Conservation (phyloP, 805 yeast species). For the Diddensiella transvaalensis region DNA sequence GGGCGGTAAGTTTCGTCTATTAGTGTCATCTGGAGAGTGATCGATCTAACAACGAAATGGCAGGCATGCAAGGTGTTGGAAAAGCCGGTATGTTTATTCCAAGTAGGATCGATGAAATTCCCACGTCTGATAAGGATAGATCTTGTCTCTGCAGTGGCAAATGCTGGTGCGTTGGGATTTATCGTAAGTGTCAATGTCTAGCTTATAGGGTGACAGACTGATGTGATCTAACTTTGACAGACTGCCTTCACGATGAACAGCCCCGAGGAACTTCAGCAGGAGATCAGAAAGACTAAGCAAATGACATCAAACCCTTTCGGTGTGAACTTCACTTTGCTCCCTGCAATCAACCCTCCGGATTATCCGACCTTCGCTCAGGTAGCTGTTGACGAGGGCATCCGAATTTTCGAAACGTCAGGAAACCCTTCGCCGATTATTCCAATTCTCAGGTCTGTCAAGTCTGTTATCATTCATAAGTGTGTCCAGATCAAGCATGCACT, state of each 20-base stretch:
- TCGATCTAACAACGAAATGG: too few species aligned
- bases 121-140: slow-evolving; percentile 22
- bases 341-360: slow-evolving; percentile 33
- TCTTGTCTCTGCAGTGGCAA: slow-evolving; percentile 33
- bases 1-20: slow-evolving; percentile 25
- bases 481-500: slow-evolving; percentile 30
- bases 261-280: slow-evolving; percentile 32
- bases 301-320: slow-evolving; percentile 31
- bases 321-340: slow-evolving; percentile 34
- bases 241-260: slow-evolving; percentile 31
- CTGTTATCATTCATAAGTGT: slow-evolving; percentile 32
- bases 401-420: slow-evolving; percentile 35
- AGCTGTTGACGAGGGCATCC: slow-evolving; percentile 33
- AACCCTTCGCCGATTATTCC: slow-evolving; percentile 30
- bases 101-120: too few species aligned
- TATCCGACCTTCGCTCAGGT: slow-evolving; percentile 30
- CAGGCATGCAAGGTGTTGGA: slow-evolving; percentile 30
- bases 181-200: slow-evolving; percentile 10
- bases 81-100: slow-evolving; percentile 5
- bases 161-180: slow-evolving; percentile 33
- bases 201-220: not conserved
- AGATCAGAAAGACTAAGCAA: slow-evolving; percentile 25
- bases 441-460: slow-evolving; percentile 22
- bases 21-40: too few species aligned
- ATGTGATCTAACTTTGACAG: slow-evolving; percentile 2